phyloP scores from a whole-genome alignment of 495 filamentous ascomycete genomes.

The Tetracladium marchalianum region DNA sequence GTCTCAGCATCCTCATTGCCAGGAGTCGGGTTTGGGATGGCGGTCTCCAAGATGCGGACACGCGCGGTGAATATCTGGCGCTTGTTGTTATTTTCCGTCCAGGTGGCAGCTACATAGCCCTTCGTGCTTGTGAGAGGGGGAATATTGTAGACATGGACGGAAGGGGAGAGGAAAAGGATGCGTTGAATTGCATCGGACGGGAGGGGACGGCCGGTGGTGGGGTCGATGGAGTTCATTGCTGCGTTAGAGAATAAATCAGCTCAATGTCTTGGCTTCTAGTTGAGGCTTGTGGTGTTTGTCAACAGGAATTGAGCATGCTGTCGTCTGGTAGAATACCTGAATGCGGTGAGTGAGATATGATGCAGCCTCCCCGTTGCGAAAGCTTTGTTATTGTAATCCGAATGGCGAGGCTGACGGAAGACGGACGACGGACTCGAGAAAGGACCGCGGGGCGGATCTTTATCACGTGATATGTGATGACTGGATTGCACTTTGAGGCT shows the following conservation, averaged over 20 bases:
- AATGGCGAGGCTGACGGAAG: too few relatives aligned
- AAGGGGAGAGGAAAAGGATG: slow-evolving; percentile 57
- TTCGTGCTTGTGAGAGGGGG: slow-evolving; percentile 59
- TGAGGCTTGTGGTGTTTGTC: not conserved
- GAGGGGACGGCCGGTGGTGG: slow-evolving; percentile 44
- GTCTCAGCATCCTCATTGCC: slow-evolving; percentile 29
- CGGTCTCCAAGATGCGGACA: slow-evolving; percentile 68
- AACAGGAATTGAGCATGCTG: not conserved
- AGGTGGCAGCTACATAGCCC: slow-evolving; percentile 63
- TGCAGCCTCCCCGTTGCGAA: too few relatives aligned
- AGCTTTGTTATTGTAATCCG: too few relatives aligned
- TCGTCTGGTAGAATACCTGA: too few relatives aligned
- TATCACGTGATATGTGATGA: too few relatives aligned
- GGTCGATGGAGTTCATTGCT: slow-evolving; percentile 37
- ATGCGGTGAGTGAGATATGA: too few relatives aligned
- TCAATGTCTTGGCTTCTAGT: too few relatives aligned
- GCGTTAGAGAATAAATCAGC: not conserved
- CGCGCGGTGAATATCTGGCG: slow-evolving; percentile 75
- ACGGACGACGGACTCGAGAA: too few relatives aligned
- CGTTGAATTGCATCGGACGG: slow-evolving; percentile 66
- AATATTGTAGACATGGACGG: slow-evolving; percentile 72
- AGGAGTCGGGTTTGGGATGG: slow-evolving; percentile 29
- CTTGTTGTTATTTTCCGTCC: slow-evolving; percentile 59
- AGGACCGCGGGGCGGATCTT: too few relatives aligned
- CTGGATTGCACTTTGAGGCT: too few relatives aligned